Percentiles rank a stretch among this genome's conserved stretches.
These are phyloP conservation scores for Globisporangium parvum DNA, from an alignment of 352 stramenopile species.

Conservation along the genomic window DNA sequence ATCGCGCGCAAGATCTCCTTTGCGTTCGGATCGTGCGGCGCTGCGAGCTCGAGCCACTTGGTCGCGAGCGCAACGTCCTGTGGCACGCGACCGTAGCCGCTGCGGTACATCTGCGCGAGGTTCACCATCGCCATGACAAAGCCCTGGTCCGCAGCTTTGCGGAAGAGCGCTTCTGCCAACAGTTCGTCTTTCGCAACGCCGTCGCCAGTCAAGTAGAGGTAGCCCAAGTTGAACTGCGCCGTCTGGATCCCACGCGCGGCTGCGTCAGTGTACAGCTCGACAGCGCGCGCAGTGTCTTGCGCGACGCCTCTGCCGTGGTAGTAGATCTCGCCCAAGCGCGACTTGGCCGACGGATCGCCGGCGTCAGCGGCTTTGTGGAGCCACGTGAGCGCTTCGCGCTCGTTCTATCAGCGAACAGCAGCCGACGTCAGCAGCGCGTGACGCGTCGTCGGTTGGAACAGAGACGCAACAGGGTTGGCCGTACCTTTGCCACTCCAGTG, in stretches of 20 bases:
- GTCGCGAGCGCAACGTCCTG: constrained; percentile 53
- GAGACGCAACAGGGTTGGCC: no score
- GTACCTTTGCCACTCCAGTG: constrained; percentile 68
- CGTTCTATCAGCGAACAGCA: constrained; percentile 43
- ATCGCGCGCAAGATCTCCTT: constrained; percentile 65
- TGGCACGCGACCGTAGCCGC: constrained; percentile 57
- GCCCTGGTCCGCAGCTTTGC: constrained; percentile 61
- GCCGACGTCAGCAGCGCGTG: no score
- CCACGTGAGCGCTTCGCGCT: constrained; percentile 61
- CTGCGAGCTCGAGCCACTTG: constrained; percentile 73
- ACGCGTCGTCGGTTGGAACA: no score
- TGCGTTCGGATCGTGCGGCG: constrained; percentile 66
- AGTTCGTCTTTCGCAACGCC: constrained; percentile 48
- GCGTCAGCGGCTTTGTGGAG: constrained; percentile 67
- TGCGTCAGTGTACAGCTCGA: constrained; percentile 69
- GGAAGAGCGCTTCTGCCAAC: constrained; percentile 69
- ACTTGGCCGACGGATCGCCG: constrained; percentile 70
- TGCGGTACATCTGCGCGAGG: constrained; percentile 78
- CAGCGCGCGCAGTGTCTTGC: constrained; percentile 42
- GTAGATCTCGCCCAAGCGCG: constrained; percentile 65
- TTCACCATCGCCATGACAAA: constrained; percentile 89
- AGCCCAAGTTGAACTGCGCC: constrained; percentile 78
- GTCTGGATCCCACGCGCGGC: constrained; percentile 46
- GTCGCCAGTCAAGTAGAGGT: constrained; percentile 62
- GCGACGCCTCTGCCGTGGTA: constrained; percentile 53